Evolutionary conservation across 805 yeast genomes (phyloP).

Genomic region (Suhomyces pyralidae): DNA sequence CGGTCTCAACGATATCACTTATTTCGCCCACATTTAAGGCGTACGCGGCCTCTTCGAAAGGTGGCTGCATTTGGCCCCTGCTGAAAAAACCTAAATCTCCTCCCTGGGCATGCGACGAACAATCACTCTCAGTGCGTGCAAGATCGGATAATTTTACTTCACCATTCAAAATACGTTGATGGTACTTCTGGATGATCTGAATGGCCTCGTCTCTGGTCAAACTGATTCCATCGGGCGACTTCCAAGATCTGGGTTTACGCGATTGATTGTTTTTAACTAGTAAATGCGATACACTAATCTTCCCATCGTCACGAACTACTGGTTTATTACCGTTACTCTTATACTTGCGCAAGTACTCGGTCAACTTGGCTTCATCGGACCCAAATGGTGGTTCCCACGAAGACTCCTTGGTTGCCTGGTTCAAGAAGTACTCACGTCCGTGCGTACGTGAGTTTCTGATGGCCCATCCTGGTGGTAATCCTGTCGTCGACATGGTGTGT

Average conservation of each 20-base stretch:
- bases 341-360: constrained; percentile 49
- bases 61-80: constrained; percentile 92
- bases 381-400: constrained; percentile 92
- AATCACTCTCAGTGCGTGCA: constrained; percentile 83
- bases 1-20: constrained; percentile 81
- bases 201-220: constrained; percentile 81
- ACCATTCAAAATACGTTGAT: constrained; percentile 60
- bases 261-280: constrained; percentile 79
- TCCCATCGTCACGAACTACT: constrained; percentile 40
- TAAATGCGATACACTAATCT: constrained; percentile 78
- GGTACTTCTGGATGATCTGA: constrained; percentile 54
- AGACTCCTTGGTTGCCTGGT: constrained; percentile 67
- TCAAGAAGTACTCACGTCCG: constrained; percentile 78
- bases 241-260: constrained; percentile 92
- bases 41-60: constrained; percentile 87
- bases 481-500: constrained; percentile 43
- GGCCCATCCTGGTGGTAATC: constrained; percentile 86
- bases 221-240: constrained; percentile 66
- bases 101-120: constrained; percentile 78
- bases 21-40: constrained; percentile 77
- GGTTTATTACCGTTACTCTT: constrained; percentile 45
- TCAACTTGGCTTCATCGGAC: constrained; percentile 59
- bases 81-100: constrained; percentile 93
- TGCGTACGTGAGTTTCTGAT: constrained; percentile 75
- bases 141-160: constrained; percentile 64